Conservation (phyloP, 2,329 filamentous ascomycete species). For the Pseudofabraea citricarpa region DNA sequence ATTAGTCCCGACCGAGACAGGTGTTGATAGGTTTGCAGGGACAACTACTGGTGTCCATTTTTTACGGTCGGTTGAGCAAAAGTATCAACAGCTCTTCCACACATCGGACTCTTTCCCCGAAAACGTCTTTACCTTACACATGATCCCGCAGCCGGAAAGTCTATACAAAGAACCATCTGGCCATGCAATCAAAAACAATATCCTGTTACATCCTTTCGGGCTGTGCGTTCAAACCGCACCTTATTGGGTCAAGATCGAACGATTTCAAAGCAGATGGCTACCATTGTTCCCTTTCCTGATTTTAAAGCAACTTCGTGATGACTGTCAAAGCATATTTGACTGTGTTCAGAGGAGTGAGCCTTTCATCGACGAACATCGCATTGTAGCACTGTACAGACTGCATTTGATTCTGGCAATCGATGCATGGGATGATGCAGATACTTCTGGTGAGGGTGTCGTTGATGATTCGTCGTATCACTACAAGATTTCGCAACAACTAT, state of each 20-base stretch:
- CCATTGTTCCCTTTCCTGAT: background rate
- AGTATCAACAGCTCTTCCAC: conserved; percentile 1
- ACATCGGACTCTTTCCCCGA: conserved; percentile 1
- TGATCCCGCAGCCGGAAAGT: background rate
- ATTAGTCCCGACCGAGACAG: background rate
- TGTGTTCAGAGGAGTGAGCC: too few relatives aligned
- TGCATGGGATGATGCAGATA: background rate
- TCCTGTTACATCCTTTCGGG: too few relatives aligned
- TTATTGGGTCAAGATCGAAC: background rate
- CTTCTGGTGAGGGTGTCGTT: background rate
- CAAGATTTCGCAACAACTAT: background rate
- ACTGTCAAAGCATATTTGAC: too few relatives aligned
- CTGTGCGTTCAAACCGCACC: too few relatives aligned
- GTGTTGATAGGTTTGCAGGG: conserved; percentile 4
- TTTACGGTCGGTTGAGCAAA: conserved; percentile 1
- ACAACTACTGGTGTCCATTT: conserved; percentile 6
- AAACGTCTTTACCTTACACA: conserved; percentile 1
- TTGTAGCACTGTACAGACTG: background rate
- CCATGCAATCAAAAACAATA: too few relatives aligned
- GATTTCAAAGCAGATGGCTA: background rate
- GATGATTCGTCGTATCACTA: background rate
- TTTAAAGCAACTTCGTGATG: background rate
- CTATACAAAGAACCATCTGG: background rate
- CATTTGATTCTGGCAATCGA: background rate
- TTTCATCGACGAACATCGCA: too few relatives aligned